These are phyloP conservation scores for Serendipita sp. DNA, from an alignment of 768 basidiomycete species.

Conservation along the genomic window DNA sequence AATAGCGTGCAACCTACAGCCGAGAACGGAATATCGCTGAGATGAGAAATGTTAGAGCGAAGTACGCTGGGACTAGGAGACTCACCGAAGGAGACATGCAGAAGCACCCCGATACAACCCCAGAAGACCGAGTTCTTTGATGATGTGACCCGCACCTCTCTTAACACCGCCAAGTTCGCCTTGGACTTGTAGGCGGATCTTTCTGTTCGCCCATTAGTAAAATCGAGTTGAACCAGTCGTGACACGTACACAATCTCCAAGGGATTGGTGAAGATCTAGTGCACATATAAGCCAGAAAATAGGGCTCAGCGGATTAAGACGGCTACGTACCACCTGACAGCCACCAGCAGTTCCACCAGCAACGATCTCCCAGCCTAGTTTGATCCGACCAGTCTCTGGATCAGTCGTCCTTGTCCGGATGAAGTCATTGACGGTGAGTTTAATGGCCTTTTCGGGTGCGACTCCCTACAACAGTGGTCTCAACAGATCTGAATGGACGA, in stretches of 20 bases:
- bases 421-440: conserved; percentile 90
- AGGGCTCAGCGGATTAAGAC: not conserved
- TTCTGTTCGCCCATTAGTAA: too few relatives aligned
- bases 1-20: conserved; percentile 68
- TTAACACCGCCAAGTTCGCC: conserved; percentile 78
- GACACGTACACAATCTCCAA: conserved; percentile 83
- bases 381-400: conserved; percentile 90
- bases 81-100: conserved; percentile 67
- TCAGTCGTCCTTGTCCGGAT: conserved; percentile 73
- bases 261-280: conserved; percentile 93
- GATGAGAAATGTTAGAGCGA: not conserved
- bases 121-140: conserved; percentile 79
- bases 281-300: not conserved
- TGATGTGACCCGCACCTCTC: conserved; percentile 81
- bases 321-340: conserved; percentile 80
- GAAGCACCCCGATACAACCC: conserved; percentile 88
- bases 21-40: conserved; percentile 81
- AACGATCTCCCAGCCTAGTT: conserved; percentile 78
- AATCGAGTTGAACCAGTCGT: too few relatives aligned
- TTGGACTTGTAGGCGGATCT: conserved; percentile 90
- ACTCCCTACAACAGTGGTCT: conserved; percentile 45
- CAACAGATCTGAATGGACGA: not conserved
- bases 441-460: conserved; percentile 95
- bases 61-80: too few relatives aligned
- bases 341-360: conserved; percentile 92